Evolutionary conservation across 2,329 filamentous ascomycete species (phyloP).

Genomic region (Fusarium acutatum): DNA sequence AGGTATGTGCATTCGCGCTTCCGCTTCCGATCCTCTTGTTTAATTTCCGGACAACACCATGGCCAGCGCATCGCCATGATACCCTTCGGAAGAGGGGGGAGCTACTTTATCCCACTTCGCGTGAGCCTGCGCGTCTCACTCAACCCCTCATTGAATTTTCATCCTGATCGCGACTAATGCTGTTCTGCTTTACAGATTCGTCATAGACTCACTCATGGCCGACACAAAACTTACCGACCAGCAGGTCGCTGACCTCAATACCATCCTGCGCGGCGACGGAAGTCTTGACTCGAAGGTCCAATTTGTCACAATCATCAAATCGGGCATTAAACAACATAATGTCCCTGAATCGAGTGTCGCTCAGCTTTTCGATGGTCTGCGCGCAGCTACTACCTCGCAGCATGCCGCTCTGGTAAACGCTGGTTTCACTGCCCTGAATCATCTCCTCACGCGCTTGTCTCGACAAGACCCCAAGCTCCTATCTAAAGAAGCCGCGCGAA

Average conservation of each 20-base stretch:
- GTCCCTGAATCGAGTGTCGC: conserved; percentile 78
- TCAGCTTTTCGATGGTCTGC: conserved; percentile 83
- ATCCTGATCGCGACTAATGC: conserved; percentile 15
- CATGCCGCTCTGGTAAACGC: conserved; percentile 81
- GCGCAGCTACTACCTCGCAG: conserved; percentile 76
- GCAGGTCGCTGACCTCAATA: conserved; percentile 64
- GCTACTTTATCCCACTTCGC: conserved; percentile 25
- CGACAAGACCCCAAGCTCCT: conserved; percentile 83
- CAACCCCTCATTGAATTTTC: not conserved
- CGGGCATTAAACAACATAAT: conserved; percentile 90
- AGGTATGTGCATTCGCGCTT: conserved; percentile 26
- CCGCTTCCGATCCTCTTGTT: not conserved
- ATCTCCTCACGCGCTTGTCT: conserved; percentile 84
- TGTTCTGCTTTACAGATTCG: conserved; percentile 27
- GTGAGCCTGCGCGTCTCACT: conserved; percentile 13
- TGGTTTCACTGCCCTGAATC: conserved; percentile 87
- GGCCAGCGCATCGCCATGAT: conserved; percentile 24
- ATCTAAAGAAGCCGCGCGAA: conserved; percentile 73
- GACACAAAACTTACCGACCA: conserved; percentile 65
- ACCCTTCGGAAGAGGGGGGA: conserved; percentile 13
- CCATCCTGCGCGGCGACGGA: conserved; percentile 67
- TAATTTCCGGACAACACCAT: conserved; percentile 28
- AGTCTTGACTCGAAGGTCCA: conserved; percentile 76
- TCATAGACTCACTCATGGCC: conserved; percentile 52
- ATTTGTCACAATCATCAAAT: conserved; percentile 79